Evolutionary conservation across 495 filamentous ascomycete species (phyloP), one percentile per base, ranked within the genome.

Genomic region (Penicillium mononematosum): DNA sequence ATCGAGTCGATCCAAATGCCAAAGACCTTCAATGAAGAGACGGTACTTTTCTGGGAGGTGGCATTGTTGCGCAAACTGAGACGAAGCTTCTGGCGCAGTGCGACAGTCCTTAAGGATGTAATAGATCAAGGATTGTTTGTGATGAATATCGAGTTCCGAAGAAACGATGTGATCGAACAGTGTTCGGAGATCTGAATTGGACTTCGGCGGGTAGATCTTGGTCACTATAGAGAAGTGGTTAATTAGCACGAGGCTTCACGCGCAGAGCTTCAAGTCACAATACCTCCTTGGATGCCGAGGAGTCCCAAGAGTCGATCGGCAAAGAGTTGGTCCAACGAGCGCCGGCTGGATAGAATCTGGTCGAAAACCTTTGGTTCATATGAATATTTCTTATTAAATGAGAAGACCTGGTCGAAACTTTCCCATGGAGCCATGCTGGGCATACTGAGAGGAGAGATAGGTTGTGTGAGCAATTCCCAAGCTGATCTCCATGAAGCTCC

Each of bases 71-170:
- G 86, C 82, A 59, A 84, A 83, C 8, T 75, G 70, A 4, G 71
- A 66, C 3, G 80, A 74, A 22, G 77, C 64, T 43, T 81, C 76
- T n/a, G 71, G 73, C 7, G 79, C 63, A 41, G 77, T 75, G 62
- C 85, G 85, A 69, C 84, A 80, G 68, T 92, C 88, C 62, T 88
- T 86, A 12, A 92, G 80, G 53, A 94, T 73, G 72, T 94, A 94
- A 73, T 87, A 92, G 53, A 94, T 74, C 45, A 91, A 78, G 11
- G 88, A 88, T 62, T 89, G 83, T 69, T 91, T 90, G 66, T 90
- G 83, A 70, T 88, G 85, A 44, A 84, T 74, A 24, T 87, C 80
- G 48, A 84, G 77, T 38, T 75, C 77, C 20, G 77, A 79, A 43
- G 73, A 77, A 56, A 83, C 78, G 54, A 94, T 86, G 36, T 82